These are phyloP conservation scores for Dentipellis sp. DNA, from an alignment of 768 basidiomycete genomes.

Conservation along the genomic window DNA sequence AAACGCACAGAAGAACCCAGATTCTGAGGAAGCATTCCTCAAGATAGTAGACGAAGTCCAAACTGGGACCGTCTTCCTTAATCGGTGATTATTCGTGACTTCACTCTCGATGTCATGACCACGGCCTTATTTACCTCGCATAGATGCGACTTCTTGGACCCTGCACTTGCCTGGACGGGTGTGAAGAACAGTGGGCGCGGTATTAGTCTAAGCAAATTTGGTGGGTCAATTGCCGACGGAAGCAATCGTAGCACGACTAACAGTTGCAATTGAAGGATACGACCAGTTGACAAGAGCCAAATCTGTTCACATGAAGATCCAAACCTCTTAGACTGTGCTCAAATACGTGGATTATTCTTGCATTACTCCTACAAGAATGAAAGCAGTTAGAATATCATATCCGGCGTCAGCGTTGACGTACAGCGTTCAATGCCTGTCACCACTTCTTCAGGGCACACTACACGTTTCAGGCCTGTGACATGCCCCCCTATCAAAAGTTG, in stretches of 20 bases:
- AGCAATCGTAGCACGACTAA: background rate
- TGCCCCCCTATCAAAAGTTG: too few species aligned
- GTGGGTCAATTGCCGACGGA: constrained; percentile 30
- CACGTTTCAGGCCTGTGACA: too few species aligned
- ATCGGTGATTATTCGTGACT: constrained; percentile 45
- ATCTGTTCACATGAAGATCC: constrained; percentile 76
- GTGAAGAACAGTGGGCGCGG: constrained; percentile 92
- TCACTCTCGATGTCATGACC: background rate
- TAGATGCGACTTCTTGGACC: constrained; percentile 86
- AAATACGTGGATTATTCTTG: too few species aligned
- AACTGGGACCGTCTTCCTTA: constrained; percentile 90
- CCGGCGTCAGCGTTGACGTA: too few species aligned
- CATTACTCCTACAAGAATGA: too few species aligned
- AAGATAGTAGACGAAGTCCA: constrained; percentile 62
- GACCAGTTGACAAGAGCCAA: constrained; percentile 80
- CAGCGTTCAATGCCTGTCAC: too few species aligned
- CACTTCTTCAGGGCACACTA: too few species aligned
- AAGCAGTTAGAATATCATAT: too few species aligned
- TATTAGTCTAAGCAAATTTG: constrained; percentile 82
- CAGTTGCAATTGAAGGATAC: constrained; percentile 45
- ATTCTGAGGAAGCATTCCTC: constrained; percentile 64
- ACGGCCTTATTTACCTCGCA: constrained; percentile 4
- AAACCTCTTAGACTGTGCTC: constrained; percentile 25
- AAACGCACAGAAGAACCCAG: constrained; percentile 44
- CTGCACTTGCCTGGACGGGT: constrained; percentile 90